Evolutionary conservation across 2,329 filamentous ascomycete species (phyloP).

Genomic region (Monosporascus sp.): DNA sequence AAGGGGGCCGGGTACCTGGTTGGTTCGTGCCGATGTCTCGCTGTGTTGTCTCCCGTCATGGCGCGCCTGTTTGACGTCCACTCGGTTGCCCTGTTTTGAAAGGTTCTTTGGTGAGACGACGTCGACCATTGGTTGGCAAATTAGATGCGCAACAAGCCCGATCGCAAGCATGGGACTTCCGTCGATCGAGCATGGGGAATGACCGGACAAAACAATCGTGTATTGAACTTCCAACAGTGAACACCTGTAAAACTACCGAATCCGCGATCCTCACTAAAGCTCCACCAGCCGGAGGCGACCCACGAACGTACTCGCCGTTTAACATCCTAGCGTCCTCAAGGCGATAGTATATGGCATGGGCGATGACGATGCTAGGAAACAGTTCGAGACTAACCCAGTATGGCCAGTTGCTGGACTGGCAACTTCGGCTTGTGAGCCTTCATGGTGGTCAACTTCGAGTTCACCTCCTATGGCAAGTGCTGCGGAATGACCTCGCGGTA

Average conservation of each 20-base stretch:
- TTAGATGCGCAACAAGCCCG: slow-evolving; percentile 16
- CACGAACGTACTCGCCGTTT: neutral
- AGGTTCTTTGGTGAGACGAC: slow-evolving; percentile 13
- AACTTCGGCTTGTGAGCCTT: slow-evolving; percentile 49
- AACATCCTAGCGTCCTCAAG: neutral
- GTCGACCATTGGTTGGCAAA: slow-evolving; percentile 15
- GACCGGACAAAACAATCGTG: neutral
- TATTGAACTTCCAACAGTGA: neutral
- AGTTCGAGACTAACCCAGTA: slow-evolving; percentile 57
- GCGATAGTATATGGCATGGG: slow-evolving; percentile 7
- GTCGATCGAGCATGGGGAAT: neutral
- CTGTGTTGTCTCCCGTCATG: neutral
- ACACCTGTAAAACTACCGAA: neutral
- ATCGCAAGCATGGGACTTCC: neutral
- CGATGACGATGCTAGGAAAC: slow-evolving; percentile 2
- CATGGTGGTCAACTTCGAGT: slow-evolving; percentile 13
- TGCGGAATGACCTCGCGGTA: too few relatives aligned
- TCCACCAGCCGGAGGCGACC: neutral
- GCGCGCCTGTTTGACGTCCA: slow-evolving; percentile 1
- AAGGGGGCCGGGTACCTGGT: slow-evolving; percentile 18
- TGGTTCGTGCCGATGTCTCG: slow-evolving; percentile 4
- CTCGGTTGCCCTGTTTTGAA: slow-evolving; percentile 9
- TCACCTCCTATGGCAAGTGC: too few relatives aligned
- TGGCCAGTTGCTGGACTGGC: slow-evolving; percentile 70
- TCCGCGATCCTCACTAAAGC: neutral